Evolutionary conservation across 148 eudicot species (phyloP).

Genomic region (Vaccinium darrowii): DNA sequence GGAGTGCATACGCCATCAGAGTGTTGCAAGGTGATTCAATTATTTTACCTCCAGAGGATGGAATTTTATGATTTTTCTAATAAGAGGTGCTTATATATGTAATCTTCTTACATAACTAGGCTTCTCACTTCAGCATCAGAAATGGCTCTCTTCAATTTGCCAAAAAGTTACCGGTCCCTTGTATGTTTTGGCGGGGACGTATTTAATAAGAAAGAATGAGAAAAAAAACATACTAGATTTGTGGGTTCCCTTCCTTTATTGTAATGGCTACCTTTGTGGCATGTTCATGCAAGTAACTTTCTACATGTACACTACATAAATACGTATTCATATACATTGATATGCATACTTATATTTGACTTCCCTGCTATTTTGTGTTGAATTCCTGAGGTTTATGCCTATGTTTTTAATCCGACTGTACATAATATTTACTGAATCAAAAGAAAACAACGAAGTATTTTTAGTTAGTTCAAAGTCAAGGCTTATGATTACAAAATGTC

Average conservation of each 20-base stretch:
- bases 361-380: neutral
- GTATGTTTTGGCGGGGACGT: neutral
- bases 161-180: neutral
- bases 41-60: neutral
- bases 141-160: neutral
- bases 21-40: conserved; percentile 77
- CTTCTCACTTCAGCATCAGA: neutral
- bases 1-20: conserved; percentile 99
- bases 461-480: neutral
- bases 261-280: neutral
- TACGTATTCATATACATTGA: neutral
- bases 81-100: neutral
- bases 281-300: too few relatives aligned
- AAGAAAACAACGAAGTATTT: neutral
- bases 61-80: neutral
- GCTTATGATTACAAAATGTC: neutral
- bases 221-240: neutral
- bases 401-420: neutral
- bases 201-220: neutral
- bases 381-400: neutral
- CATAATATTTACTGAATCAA: neutral
- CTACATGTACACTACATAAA: neutral
- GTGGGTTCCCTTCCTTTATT: neutral
- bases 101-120: neutral
- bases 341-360: neutral